A percentile compares a stretch with the other conserved stretches of the same genome.
Evolutionary conservation across 2,329 filamentous ascomycete genomes (phyloP).

Genomic region (Alternaria rosae): DNA sequence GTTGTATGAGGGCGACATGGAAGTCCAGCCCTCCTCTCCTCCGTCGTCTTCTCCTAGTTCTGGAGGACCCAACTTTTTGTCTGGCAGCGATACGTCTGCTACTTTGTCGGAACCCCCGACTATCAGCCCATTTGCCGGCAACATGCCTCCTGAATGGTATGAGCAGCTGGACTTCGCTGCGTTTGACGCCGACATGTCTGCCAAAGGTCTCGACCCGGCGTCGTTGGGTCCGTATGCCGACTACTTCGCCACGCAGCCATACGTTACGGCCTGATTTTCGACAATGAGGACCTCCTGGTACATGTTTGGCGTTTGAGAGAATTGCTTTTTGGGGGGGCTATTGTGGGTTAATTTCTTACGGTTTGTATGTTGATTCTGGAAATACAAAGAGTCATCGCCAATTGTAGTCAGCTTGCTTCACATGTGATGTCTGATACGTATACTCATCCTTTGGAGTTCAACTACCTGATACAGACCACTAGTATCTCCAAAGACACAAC

Average conservation of each 20-base stretch:
- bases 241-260: neutral
- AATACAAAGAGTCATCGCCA: neutral
- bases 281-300: neutral
- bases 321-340: neutral
- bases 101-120: neutral
- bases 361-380: neutral
- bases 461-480: slow-evolving; percentile 4
- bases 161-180: neutral
- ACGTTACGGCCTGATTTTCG: neutral
- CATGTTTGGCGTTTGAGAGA: neutral
- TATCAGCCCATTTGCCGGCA: neutral
- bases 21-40: neutral
- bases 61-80: neutral
- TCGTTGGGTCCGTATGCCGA: neutral
- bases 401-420: neutral
- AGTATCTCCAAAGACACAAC: slow-evolving; percentile 69
- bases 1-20: neutral
- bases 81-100: neutral
- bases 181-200: neutral
- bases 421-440: neutral
- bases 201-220: neutral
- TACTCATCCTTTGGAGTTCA: neutral
- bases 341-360: neutral
- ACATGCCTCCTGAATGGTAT: neutral
- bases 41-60: neutral